Base-by-base conservation (phyloP, 2,329 filamentous ascomycete species). In the Geosmithia flava region DNA sequence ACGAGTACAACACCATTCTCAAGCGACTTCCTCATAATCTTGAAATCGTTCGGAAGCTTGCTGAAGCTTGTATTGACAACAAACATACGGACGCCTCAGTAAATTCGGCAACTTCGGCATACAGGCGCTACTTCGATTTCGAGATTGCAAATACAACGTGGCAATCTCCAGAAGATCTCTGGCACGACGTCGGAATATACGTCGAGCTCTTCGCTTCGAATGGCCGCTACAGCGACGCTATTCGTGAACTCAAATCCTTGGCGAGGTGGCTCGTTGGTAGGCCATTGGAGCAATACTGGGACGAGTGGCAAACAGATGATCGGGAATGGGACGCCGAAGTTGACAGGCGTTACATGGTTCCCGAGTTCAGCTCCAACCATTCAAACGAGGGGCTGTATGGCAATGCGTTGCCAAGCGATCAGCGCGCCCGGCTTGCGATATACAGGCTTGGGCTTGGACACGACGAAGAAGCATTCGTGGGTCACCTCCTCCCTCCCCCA, bases 111-210 rank as follows among this genome's bases (percentile, higher is more conserved):
- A 70, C 72, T 51, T 61, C 61, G 1, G 74, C 72, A 39, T 80
- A 80, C 53, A 60, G 66, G 45, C 58, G 58, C 4, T 70, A 70
- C 47, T 72, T 80, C 49, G 59, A 68, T 19, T 59, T 72, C 47
- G 64, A 69, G 44, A 62, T 61, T 44, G 52, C 56, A 3, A 54
- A 60, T n/a, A 57, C 59, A 3, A 53, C 59, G 8, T 50, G 60
- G 2, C 58, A 65, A 62, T 42, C 62, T 39, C 60, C 58, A 13
- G 60, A 64, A 6, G 70, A 74, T 47, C 70, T 71, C 30, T 98
- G 91, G 91, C 81, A 84, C 47, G 85, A 97, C 61, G 71, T 94
- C 42, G 85, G 88, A 51, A 84, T 90, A 48, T 95, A 93, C 54
- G 76, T 88, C 40, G 88, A 96, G 57, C 73, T 97, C 17, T 81